Evolutionary conservation across 768 basidiomycete genomes (phyloP).

Genomic region (Tulasnella sp.): DNA sequence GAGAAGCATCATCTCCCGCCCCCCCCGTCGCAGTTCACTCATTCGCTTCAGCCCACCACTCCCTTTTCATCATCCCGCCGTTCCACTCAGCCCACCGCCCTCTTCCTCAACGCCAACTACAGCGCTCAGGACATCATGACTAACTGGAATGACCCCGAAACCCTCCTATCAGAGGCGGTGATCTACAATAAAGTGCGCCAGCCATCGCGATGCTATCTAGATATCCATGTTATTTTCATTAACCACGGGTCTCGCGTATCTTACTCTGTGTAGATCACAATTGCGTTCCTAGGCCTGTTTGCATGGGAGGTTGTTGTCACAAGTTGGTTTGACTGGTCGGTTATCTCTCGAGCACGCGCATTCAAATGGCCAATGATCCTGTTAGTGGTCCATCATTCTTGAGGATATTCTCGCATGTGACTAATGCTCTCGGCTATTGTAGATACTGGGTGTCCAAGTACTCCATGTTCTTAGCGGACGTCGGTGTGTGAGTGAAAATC

Average conservation of each 20-base stretch:
- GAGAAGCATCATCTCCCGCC: no score
- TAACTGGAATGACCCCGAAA: conserved; percentile 11
- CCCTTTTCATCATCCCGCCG: background rate
- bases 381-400: background rate
- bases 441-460: background rate
- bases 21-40: background rate
- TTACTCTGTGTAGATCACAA: background rate
- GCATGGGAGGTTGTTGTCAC: conserved; percentile 8
- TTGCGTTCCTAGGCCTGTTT: background rate
- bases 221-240: no score
- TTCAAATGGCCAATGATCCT: conserved; percentile 4
- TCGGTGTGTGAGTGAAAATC: background rate
- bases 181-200: conserved; percentile 9
- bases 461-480: background rate
- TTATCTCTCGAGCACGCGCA: conserved; percentile 1
- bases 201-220: no score
- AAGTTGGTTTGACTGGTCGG: background rate
- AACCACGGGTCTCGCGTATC: no score
- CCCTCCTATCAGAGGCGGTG: background rate
- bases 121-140: conserved; percentile 1
- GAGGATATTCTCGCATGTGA: no score
- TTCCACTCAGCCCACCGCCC: background rate
- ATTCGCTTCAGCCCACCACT: background rate
- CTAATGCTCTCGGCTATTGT: background rate
- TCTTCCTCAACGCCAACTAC: background rate